phyloP scores from a whole-genome alignment of 306 rosid species.

The Prunus mira region DNA sequence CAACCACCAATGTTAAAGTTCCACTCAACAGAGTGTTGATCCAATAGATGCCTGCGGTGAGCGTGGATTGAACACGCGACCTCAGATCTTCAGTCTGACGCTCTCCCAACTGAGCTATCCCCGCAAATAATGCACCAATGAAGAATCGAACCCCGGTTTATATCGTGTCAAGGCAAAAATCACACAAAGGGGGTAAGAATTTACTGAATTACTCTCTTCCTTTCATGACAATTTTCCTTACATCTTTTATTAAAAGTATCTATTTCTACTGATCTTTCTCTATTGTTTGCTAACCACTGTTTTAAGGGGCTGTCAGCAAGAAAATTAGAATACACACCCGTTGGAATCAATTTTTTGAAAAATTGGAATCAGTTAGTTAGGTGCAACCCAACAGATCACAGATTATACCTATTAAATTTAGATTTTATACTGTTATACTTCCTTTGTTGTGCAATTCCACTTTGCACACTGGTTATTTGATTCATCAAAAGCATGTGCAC shows the following conservation, averaged over 20 bases:
- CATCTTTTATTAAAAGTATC: background rate
- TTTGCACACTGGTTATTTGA: background rate
- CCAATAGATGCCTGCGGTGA: constrained; percentile 50
- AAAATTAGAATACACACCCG: background rate
- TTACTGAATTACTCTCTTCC: background rate
- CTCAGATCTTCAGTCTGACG: constrained; percentile 66
- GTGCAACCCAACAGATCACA: background rate
- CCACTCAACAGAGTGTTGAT: constrained; percentile 28
- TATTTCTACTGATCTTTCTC: background rate
- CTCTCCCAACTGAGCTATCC: constrained; percentile 86
- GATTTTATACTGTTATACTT: background rate
- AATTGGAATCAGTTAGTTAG: background rate
- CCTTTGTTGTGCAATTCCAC: background rate
- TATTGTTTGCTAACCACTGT: background rate
- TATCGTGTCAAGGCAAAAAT: constrained; percentile 19
- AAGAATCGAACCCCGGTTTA: constrained; percentile 24
- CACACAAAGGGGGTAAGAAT: background rate
- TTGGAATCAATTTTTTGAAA: background rate
- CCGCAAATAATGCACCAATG: constrained; percentile 47
- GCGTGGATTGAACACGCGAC: constrained; percentile 74
- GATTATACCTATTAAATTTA: background rate
- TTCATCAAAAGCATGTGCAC: constrained; percentile 11
- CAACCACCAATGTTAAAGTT: constrained; percentile 2
- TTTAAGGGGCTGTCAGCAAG: background rate
- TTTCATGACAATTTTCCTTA: background rate